phyloP scores from a whole-genome alignment of 2,329 filamentous ascomycete genomes.

The Paraconiothyrium brasiliense region DNA sequence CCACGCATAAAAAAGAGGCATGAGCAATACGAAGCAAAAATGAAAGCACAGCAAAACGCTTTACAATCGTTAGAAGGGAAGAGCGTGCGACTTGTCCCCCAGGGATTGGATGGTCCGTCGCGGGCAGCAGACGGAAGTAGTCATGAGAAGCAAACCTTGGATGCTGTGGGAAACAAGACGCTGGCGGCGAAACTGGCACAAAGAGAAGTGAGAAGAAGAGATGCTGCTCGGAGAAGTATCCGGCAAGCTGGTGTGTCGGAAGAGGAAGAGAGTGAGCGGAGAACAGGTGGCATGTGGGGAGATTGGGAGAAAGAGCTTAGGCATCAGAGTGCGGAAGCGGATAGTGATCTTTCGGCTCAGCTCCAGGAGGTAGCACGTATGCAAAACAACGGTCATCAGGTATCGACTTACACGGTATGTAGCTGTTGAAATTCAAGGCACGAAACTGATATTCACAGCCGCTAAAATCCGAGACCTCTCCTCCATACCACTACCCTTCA shows the following conservation, averaged over 20 bases:
- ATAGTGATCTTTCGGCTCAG: slow-evolving; percentile 62
- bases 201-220: slow-evolving; percentile 46
- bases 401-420: slow-evolving; percentile 38
- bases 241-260: slow-evolving; percentile 66
- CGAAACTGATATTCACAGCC: slow-evolving; percentile 32
- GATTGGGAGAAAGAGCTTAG: slow-evolving; percentile 59
- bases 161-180: slow-evolving; percentile 43
- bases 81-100: slow-evolving; percentile 22
- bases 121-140: slow-evolving; percentile 28
- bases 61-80: slow-evolving; percentile 39
- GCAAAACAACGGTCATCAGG: slow-evolving; percentile 36
- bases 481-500: slow-evolving; percentile 55
- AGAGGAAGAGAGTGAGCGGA: slow-evolving; percentile 66
- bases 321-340: slow-evolving; percentile 40
- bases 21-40: slow-evolving; percentile 56
- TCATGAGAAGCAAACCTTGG: slow-evolving; percentile 41
- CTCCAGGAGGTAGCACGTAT: slow-evolving; percentile 61
- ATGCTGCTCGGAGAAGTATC: slow-evolving; percentile 57
- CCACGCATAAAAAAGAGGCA: slow-evolving; percentile 78
- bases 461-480: slow-evolving; percentile 36
- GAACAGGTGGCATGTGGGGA: slow-evolving; percentile 63
- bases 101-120: slow-evolving; percentile 37
- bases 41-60: slow-evolving; percentile 35
- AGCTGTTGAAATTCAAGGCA: not conserved
- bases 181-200: slow-evolving; percentile 48